These are phyloP conservation scores for Metschnikowia lunata DNA, from an alignment of 805 yeast species.

Conservation along the genomic window DNA sequence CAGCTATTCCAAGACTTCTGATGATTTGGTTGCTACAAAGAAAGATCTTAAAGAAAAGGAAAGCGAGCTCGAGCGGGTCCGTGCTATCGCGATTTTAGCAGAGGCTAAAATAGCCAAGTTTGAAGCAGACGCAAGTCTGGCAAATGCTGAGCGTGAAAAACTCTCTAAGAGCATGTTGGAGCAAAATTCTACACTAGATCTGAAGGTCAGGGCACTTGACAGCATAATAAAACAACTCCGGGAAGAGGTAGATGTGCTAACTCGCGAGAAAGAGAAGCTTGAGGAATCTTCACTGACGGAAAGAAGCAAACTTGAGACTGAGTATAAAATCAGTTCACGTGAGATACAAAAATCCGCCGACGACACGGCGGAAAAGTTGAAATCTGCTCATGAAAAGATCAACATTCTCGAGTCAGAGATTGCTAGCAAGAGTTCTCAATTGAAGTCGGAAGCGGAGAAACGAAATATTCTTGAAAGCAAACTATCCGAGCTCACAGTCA, in stretches of 20 bases:
- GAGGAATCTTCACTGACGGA: constrained; percentile 1
- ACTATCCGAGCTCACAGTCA: neutral
- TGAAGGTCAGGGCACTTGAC: too few relatives aligned
- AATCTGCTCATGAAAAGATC: neutral
- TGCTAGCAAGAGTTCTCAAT: neutral
- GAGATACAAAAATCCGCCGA: constrained; percentile 1
- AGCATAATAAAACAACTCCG: neutral
- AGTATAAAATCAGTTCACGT: constrained; percentile 18
- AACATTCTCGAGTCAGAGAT: constrained; percentile 3
- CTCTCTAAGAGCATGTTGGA: too few relatives aligned
- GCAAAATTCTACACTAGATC: too few relatives aligned
- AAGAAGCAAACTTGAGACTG: neutral
- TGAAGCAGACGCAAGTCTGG: too few relatives aligned
- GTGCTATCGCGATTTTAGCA: too few relatives aligned
- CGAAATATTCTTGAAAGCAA: neutral
- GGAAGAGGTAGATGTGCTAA: neutral
- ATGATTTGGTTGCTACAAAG: too few relatives aligned
- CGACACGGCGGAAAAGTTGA: neutral
- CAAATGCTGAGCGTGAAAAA: too few relatives aligned
- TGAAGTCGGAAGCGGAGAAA: neutral
- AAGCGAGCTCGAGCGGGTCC: neutral
- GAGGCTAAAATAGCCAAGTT: too few relatives aligned
- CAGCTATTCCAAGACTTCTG: neutral
- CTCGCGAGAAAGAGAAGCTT: neutral
- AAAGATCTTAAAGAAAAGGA: neutral